Evolutionary conservation across 2,329 filamentous ascomycete genomes (phyloP), one percentile per base, ranked within the genome.

Genomic region (Colletotrichum orchidophilum): DNA sequence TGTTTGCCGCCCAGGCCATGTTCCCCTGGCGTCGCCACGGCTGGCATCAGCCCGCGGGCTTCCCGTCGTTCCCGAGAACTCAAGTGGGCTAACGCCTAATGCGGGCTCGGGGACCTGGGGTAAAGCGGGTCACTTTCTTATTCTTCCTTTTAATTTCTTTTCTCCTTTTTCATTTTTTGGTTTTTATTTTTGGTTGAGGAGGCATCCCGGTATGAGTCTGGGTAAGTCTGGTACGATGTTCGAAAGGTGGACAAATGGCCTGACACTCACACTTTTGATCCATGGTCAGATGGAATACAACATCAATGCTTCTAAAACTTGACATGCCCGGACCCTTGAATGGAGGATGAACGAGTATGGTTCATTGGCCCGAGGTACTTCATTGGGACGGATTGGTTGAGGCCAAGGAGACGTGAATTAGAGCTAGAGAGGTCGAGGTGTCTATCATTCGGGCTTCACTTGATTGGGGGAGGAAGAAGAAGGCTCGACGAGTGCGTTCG

Each of bases 31-130:
- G 42, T 59, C 63, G 49, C 66, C 67, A 70, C 55, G 26, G 33
- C 13, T 57, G 49, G 11, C 31, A 29, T 29, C n/a, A 35, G 12
- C 18, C 62, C 12, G 46, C 33, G 62, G n/a, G 26, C 50, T 49
- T 49, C 33, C 62, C 46, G 67, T 50, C 18, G 42, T 50, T 35
- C 21, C 59, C 42, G 59, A 33, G 1, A 29, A 21, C 27, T 9
- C 33, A 5, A 26, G 31, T 54, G 61, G 66, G 46, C 42, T 66
- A 39, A 63, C 5, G 46, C 35, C 33, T n/a, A n/a, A n/a, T n/a
- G n/a, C n/a, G 46, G 33, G 46, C 60, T 46, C 39, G 39, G 67
- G 62, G 27, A 70, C 66, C 67, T 50, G 67, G 67, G 63, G 67
- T 66, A 70, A 70, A 55, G 67, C 63, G 67, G 67, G 66, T 29